Evolutionary conservation across 345 rosid species (phyloP).

Genomic region (Eucalyptus tenuipes): DNA sequence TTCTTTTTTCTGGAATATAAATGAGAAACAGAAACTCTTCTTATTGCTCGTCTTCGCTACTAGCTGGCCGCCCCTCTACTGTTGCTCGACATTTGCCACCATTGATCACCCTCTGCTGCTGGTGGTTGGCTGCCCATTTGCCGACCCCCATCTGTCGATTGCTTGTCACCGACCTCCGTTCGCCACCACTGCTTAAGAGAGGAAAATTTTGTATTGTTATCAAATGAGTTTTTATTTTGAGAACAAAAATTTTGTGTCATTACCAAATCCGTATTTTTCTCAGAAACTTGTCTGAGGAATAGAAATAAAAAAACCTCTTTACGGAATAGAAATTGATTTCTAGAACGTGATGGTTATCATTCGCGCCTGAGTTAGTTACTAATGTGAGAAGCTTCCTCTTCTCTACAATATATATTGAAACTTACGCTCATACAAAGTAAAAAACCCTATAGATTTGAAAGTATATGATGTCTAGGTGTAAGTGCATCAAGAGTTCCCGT

Average conservation of each 20-base stretch:
- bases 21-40: rapidly evolving
- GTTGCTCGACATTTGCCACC: rapidly evolving
- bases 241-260: rapidly evolving
- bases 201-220: too few relatives aligned
- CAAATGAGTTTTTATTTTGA: too few relatives aligned
- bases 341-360: rapidly evolving
- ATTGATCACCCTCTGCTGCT: rapidly evolving
- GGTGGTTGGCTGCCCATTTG: rapidly evolving
- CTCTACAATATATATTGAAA: too few relatives aligned
- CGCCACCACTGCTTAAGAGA: rapidly evolving
- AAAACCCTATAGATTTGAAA: too few relatives aligned
- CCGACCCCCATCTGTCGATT: rapidly evolving
- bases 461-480: too few relatives aligned
- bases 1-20: rapidly evolving
- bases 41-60: rapidly evolving
- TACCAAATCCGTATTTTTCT: rapidly evolving
- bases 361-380: rapidly evolving
- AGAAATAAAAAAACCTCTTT: rapidly evolving
- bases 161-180: rapidly evolving
- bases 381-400: too few relatives aligned
- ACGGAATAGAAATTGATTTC: too few relatives aligned
- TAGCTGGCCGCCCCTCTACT: rapidly evolving
- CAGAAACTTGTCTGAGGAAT: rapidly evolving
- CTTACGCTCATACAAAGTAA: too few relatives aligned
- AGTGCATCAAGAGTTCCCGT: too few relatives aligned